Conservation (phyloP, 129 eudicot genomes). For the Saussurea involucrata region DNA sequence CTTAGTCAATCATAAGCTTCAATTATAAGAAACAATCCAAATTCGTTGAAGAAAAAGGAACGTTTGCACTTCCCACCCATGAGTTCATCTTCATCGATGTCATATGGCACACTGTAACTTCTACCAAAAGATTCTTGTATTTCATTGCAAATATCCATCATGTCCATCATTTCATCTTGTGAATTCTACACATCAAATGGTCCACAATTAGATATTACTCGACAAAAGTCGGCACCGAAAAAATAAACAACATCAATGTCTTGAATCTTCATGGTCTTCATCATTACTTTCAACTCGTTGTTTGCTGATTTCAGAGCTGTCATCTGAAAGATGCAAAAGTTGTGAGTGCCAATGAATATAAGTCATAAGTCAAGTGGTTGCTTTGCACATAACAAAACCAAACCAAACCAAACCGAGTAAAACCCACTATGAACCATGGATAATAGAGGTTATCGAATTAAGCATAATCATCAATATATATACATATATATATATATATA, state of each 20-base stretch:
- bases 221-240: background rate
- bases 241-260: constrained; percentile 71
- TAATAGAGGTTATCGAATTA: background rate
- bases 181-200: constrained; percentile 45
- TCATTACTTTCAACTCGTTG: constrained; percentile 96
- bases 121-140: constrained; percentile 96
- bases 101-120: constrained; percentile 93
- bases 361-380: background rate
- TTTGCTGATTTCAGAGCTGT: constrained; percentile 94
- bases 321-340: constrained; percentile 56
- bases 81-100: constrained; percentile 96
- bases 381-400: background rate
- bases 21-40: constrained; percentile 7
- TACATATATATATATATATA: too few relatives aligned
- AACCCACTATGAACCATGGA: background rate
- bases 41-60: background rate
- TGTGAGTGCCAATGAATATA: background rate
- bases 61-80: constrained; percentile 68
- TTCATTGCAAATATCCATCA: constrained; percentile 95
- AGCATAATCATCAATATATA: too few relatives aligned
- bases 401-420: background rate
- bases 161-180: constrained; percentile 99
- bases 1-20: background rate
- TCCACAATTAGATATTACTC: background rate
- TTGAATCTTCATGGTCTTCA: constrained; percentile 93